These are phyloP conservation scores for Chenopodium quinoa DNA, from an alignment of 148 eudicot species.

Conservation along the genomic window DNA sequence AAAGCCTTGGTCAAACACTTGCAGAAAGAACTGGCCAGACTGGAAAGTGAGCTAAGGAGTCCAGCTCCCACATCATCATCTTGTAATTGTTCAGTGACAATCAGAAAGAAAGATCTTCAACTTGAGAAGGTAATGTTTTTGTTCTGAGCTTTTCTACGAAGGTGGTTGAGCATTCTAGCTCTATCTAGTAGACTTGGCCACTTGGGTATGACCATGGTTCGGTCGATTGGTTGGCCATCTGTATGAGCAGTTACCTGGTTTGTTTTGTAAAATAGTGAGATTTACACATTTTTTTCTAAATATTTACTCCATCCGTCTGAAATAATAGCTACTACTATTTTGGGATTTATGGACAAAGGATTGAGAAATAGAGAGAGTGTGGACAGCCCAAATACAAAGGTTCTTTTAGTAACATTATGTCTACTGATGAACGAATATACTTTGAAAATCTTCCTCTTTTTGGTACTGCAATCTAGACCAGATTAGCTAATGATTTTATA, in stretches of 20 bases:
- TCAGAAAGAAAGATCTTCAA: conserved; percentile 84
- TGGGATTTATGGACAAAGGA: not conserved
- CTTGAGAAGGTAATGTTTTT: conserved; percentile 63
- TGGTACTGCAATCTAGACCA: not conserved
- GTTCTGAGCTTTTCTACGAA: not conserved
- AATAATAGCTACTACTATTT: not conserved
- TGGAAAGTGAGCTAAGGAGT: conserved; percentile 76
- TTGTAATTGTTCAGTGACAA: conserved; percentile 56
- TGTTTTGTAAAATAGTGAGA: not conserved
- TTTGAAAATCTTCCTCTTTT: too few relatives aligned
- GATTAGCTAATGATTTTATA: not conserved
- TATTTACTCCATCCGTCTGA: not conserved
- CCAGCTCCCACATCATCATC: conserved; percentile 67
- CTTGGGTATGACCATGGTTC: not conserved
- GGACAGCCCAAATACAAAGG: not conserved
- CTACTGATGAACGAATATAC: too few relatives aligned
- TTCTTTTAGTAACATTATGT: too few relatives aligned
- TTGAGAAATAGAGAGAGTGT: not conserved
- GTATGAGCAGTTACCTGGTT: not conserved
- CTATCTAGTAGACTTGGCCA: not conserved
- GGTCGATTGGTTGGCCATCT: not conserved
- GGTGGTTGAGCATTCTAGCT: conserved; percentile 1
- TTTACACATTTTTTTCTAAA: not conserved
- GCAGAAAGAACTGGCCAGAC: conserved; percentile 83
- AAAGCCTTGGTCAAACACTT: conserved; percentile 96